These are phyloP conservation scores for Raddia guianensis DNA, from an alignment of 176 grass and related monocot species.

Conservation along the genomic window DNA sequence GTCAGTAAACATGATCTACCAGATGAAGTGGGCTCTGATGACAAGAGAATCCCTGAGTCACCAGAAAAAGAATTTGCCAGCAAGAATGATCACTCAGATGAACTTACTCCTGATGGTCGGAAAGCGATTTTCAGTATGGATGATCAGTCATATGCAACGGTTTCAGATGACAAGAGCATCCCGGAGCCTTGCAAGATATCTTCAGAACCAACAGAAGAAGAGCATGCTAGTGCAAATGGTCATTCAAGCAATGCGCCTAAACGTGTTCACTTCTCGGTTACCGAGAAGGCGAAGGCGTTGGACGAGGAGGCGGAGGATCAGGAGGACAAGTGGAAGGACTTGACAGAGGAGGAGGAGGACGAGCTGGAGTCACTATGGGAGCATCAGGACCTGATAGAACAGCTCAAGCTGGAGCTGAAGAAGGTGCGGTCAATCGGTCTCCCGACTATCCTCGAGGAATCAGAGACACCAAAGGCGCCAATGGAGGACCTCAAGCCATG, in stretches of 20 bases:
- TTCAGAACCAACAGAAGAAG: conserved; percentile 15
- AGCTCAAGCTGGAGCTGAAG: conserved; percentile 92
- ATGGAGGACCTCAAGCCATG: conserved; percentile 88
- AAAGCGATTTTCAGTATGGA: conserved; percentile 30
- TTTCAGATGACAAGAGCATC: neutral
- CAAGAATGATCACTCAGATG: neutral
- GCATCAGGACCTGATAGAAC: conserved; percentile 91
- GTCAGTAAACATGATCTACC: conserved; percentile 19
- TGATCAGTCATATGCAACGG: conserved; percentile 9
- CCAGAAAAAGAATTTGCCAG: conserved; percentile 16
- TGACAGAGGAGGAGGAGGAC: conserved; percentile 74
- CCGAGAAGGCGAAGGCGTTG: conserved; percentile 39
- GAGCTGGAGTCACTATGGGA: conserved; percentile 94
- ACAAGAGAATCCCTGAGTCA: conserved; percentile 3
- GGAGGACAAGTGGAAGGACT: conserved; percentile 58
- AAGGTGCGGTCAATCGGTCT: conserved; percentile 65
- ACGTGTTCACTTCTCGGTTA: conserved; percentile 39
- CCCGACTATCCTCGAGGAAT: conserved; percentile 89
- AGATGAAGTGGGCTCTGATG: neutral
- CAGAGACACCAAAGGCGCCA: conserved; percentile 66
- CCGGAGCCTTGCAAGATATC: conserved; percentile 7
- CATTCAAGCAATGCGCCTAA: conserved; percentile 27
- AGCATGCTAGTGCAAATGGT: conserved; percentile 7
- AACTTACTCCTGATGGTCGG: neutral
- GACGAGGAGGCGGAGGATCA: conserved; percentile 27